Evolutionary conservation across 345 rosid species (phyloP), one percentile per base, ranked within the genome.

Genomic region (Streptanthus diversifolius): DNA sequence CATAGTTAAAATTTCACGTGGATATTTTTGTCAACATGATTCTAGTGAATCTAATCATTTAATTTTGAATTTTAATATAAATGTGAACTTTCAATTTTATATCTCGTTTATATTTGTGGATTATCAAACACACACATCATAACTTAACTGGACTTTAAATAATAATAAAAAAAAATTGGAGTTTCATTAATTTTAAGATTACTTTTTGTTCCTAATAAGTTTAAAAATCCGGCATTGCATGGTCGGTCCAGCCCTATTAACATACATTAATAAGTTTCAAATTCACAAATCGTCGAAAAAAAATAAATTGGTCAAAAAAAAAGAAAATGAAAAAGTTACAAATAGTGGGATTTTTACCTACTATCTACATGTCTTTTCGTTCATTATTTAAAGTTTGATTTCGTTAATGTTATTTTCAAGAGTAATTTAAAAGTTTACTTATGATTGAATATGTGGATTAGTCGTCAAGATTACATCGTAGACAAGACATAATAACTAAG

Each of bases 401-500:
- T 64, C 2, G 19, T 15, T 47, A 21, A 47, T 52, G 35, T 1
- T 3, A 2, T 65, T 25, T 13, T 0, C 22, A 24, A 24, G 44
- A 21, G 32, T 52, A 66, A 36, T 29, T 39, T 36, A 15, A 53
- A 25, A 24, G 49, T 25, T 36, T 22, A 52, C 27, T 39, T 24
- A 67, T 66, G 49, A 66, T n/a, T 36, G 49, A 36, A 15, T 49
- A 39, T 52, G 61, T 15, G 61, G 61, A 10, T 39, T 52, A 52
- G 4, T 56, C 25, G 7, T 1, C 40, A 56, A 32, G 40, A 9
- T 56, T 56, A 56, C 49, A 25, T 51, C 12, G 4, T 40, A 54
- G 63, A 54, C 39, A 67, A 39, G 72, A 53, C 72, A 54, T 54
- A 54, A 18, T 53, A 53, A 68, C 72, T 68, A 68, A 68, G 40